Evolutionary conservation across 2,329 filamentous ascomycete species (phyloP).

Genomic region (Seiridium cupressi): DNA sequence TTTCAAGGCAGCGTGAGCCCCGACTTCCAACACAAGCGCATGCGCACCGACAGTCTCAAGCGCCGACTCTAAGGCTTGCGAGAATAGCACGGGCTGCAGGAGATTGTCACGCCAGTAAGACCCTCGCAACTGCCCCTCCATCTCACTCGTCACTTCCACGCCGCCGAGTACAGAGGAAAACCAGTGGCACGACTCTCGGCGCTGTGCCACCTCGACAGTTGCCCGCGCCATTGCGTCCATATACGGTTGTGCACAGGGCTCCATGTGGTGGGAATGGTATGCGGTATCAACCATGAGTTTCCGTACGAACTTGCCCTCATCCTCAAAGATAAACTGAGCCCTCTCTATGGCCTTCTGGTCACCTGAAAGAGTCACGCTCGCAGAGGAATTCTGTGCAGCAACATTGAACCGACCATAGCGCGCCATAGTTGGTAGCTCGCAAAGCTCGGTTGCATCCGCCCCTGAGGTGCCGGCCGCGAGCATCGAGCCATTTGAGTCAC

Average conservation of each 20-base stretch:
- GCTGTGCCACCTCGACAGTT: no score
- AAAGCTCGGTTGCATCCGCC: constrained; percentile 35
- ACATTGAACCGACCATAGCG: constrained; percentile 27
- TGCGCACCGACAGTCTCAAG: no score
- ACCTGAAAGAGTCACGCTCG: constrained; percentile 35
- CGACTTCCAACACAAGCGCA: constrained; percentile 31
- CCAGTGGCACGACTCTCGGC: no score
- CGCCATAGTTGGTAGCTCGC: constrained; percentile 17
- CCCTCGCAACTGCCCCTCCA: no score
- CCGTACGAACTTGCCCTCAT: constrained; percentile 24
- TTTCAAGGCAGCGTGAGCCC: constrained; percentile 34
- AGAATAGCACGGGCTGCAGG: no score
- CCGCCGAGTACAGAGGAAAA: no score
- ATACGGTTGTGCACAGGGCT: no score
- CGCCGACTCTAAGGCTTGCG: no score
- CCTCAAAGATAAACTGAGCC: constrained; percentile 18
- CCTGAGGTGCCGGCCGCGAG: constrained; percentile 39
- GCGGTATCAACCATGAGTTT: constrained; percentile 25
- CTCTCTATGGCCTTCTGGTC: constrained; percentile 25
- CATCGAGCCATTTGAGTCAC: constrained; percentile 39
- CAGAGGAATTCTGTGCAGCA: constrained; percentile 32
- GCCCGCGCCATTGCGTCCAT: no score
- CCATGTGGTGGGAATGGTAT: constrained; percentile 2
- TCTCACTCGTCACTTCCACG: no score
- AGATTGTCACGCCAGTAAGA: no score